phyloP scores from a whole-genome alignment of 495 filamentous ascomycete species.

The Penicillium arizonense region DNA sequence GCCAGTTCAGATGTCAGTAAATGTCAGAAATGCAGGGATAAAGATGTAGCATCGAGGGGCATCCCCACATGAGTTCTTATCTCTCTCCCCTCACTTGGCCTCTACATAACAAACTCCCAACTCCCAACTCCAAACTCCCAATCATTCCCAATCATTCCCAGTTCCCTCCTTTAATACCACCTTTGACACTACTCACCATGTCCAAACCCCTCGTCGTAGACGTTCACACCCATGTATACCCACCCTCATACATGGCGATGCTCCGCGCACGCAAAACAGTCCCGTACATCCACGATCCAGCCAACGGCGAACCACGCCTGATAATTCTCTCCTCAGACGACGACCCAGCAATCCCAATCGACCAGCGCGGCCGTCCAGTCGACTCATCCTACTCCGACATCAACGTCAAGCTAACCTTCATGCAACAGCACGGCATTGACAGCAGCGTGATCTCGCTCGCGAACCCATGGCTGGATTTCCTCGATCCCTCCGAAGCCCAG shows the following conservation, averaged over 20 bases:
- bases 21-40: background rate
- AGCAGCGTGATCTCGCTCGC: constrained; percentile 86
- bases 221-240: constrained; percentile 95
- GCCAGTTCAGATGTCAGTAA: too few species aligned
- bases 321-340: constrained; percentile 72
- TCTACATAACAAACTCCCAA: background rate
- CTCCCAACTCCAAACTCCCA: background rate
- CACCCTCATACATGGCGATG: constrained; percentile 76
- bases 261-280: constrained; percentile 72
- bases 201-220: constrained; percentile 61
- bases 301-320: constrained; percentile 58
- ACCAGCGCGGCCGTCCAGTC: constrained; percentile 66
- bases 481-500: constrained; percentile 59
- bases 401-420: constrained; percentile 75
- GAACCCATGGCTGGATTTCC: constrained; percentile 95
- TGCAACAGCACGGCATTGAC: constrained; percentile 79
- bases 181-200: constrained; percentile 16
- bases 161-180: background rate
- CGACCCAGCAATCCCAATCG: constrained; percentile 52
- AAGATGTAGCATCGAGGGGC: background rate
- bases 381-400: constrained; percentile 72
- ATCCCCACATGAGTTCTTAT: constrained; percentile 23
- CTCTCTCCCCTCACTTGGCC: constrained; percentile 4
- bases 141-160: background rate
- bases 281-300: constrained; percentile 75